Conservation (phyloP, 768 basidiomycete species). For the Boletus subcaerulescens region DNA sequence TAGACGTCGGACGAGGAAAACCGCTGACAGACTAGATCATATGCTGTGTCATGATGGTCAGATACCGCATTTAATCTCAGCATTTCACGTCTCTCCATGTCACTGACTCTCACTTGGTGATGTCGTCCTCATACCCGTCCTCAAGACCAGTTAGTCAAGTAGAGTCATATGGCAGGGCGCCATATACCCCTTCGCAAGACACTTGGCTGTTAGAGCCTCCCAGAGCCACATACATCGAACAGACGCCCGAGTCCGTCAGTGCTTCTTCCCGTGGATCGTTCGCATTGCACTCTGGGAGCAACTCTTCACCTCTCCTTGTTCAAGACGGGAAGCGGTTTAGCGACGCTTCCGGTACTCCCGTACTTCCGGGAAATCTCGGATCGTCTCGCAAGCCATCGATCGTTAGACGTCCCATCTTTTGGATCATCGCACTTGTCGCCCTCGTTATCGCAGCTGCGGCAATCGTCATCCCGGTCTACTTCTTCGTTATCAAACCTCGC, state of each 20-base stretch:
- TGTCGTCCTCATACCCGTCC: constrained; percentile 8
- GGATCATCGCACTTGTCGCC: constrained; percentile 28
- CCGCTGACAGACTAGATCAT: not conserved
- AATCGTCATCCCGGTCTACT: constrained; percentile 43
- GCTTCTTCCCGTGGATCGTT: constrained; percentile 23
- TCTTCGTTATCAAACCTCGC: constrained; percentile 27
- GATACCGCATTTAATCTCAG: not conserved
- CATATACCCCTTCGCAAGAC: constrained; percentile 10
- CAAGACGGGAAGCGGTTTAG: constrained; percentile 15
- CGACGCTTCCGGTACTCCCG: constrained; percentile 1
- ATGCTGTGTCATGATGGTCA: no score
- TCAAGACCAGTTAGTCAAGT: constrained; percentile 20
- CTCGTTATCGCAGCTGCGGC: constrained; percentile 34
- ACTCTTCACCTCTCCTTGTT: constrained; percentile 25
- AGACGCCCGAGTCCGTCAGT: constrained; percentile 15
- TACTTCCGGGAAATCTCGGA: not conserved
- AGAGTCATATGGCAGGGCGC: constrained; percentile 8
- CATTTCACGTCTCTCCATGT: not conserved
- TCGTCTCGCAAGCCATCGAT: constrained; percentile 16
- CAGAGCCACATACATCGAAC: constrained; percentile 27
- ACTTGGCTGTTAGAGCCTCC: constrained; percentile 13
- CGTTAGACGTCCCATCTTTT: constrained; percentile 23
- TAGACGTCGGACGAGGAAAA: not conserved
- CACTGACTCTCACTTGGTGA: not conserved
- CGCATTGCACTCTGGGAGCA: constrained; percentile 16